Evolutionary conservation across 2,329 filamentous ascomycete genomes (phyloP), one percentile per base, ranked within the genome.

Genomic region (Dothistroma pini): DNA sequence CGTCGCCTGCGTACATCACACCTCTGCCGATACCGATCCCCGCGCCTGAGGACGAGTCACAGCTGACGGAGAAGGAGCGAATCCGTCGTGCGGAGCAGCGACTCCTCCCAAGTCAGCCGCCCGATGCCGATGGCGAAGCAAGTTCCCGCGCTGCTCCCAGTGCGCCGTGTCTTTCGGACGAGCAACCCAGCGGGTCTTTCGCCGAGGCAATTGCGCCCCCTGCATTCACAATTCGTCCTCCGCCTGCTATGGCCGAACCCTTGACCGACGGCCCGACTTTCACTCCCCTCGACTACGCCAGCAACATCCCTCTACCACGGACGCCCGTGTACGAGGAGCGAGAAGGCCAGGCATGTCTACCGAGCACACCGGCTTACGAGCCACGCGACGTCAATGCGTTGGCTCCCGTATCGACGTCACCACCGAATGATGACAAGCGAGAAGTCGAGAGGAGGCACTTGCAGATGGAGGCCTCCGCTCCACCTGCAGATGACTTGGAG

Each of bases 61-160:
- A 79, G 4, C 77, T 92, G 34, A 86, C 88, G 12, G 95, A 97
- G 65, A 97, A 97, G 75, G 88, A 96, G 62, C 86, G 88, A 54
- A 77, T 95, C 61, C 85, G 88, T 52, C 85, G 85, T 61, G 91
- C 91, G 47, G 93, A 97, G 76, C 84, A 88, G 66, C 84, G 87
- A 52, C 78, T 97, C 5, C 76, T 97, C 22, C 93, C 93, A 1
- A 96, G 92, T 70, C 87, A 87, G 69, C 93, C 90, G 14, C 84
- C 89, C 12, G 79, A 61, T 7, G 52, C 58, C 19, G 70, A 69
- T 41, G 51, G 25, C 25, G 61, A 63, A 25, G 61, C 77, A 35
- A 60, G 52, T 56, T 66, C 59, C 54, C 62, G 58, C 60, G 69
- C 67, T 52, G 70, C 68, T 47, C 77, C 82, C 1, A 68, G 66